Evolutionary conservation across 768 basidiomycete genomes (phyloP), one percentile per base, ranked within the genome.

Genomic region (Boletus reticulatus): DNA sequence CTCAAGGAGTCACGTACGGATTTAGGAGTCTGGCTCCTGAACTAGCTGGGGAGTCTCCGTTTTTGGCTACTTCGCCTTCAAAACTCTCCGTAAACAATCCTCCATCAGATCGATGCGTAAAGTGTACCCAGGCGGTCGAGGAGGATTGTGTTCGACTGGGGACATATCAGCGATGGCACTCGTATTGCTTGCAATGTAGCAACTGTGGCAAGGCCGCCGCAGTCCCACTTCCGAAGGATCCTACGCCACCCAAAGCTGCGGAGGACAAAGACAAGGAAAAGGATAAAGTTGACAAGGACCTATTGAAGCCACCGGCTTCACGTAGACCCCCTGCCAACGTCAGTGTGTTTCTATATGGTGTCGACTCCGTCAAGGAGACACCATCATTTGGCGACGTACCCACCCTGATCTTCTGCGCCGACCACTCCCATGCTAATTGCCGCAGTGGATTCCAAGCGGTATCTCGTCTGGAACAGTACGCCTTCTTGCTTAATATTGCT

Each of bases 121-220:
- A 84, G 65, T 99, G 97, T 71, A 80, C 82, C 42, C 77, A 85
- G 58, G 96, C 96, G 0, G 92, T 99, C 22, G 97, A 99, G 73
- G 97, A 99, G 70, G 97, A 98, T 61, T 98, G 97, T 66, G 90
- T 93, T 43, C 82, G 97, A 54, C 75, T 96, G 29, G 97, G 94
- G 34, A 95, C 94, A n/a, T 96, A 94, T 74, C 88, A 93, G 66
- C 82, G 96, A 44, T 98, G 97, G 97, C 97, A 99, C 73, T 91
- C 93, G 2, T 80, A 89, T 32, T 99, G 97, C 69, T 76, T 99
- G n/a, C 84, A 88, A 55, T 99, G 97, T 62, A 74, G 73, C 14
- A 76, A 76, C 20, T 98, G 96, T 65, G 89, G 92, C 10, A 91
- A 87, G 68, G 77, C 77, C 27, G 89, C 93, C 24, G 84, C 84